Evolutionary conservation across 1,284 basidiomycete genomes (phyloP).

Genomic region (Exobasidium cylindrosporum): DNA sequence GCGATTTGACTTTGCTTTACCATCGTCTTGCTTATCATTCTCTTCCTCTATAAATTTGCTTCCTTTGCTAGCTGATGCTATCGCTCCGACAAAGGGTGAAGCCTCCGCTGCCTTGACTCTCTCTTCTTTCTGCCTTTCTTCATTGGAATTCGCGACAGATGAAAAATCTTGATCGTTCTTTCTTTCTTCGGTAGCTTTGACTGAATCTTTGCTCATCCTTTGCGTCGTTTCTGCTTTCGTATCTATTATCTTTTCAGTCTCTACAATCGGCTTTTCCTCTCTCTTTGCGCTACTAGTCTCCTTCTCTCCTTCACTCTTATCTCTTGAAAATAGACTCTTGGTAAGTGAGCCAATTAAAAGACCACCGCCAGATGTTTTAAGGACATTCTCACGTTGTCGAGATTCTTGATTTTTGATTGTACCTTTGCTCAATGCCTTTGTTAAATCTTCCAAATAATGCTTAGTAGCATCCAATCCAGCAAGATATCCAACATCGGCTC

Average conservation of each 20-base stretch:
- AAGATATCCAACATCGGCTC: slow-evolving; percentile 75
- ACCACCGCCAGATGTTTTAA: background rate
- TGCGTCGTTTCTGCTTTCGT: background rate
- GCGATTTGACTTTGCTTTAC: background rate
- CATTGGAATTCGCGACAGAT: too few species aligned
- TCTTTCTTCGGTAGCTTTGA: too few species aligned
- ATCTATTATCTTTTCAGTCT: background rate
- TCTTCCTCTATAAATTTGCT: background rate
- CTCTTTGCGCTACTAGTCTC: background rate
- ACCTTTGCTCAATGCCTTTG: slow-evolving; percentile 1
- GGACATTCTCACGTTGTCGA: background rate
- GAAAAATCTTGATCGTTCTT: too few species aligned
- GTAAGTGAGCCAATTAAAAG: background rate
- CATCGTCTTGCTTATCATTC: background rate
- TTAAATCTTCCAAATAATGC: background rate
- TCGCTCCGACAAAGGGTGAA: too few species aligned
- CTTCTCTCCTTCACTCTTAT: slow-evolving; percentile 1
- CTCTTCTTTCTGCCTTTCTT: too few species aligned
- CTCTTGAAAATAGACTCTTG: background rate
- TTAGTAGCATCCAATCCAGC: slow-evolving; percentile 67
- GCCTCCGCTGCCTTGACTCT: background rate
- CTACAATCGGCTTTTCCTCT: background rate
- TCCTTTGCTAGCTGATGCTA: background rate
- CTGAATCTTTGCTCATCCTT: too few species aligned
- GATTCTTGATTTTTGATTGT: background rate